These are phyloP conservation scores for Solanum dulcamara DNA, from an alignment of 257 asterid genomes.

Conservation along the genomic window DNA sequence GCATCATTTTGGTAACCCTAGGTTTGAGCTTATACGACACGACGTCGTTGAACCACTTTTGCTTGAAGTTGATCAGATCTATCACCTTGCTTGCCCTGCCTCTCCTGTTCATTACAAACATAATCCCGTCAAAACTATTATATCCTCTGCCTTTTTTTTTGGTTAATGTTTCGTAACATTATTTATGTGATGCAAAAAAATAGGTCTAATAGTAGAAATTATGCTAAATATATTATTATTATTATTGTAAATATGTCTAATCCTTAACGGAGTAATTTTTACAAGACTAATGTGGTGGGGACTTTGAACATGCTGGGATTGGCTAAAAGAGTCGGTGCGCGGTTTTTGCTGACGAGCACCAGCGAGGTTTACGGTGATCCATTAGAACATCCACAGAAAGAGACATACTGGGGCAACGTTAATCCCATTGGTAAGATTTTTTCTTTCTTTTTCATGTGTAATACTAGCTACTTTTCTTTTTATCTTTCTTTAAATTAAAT, in stretches of 20 bases:
- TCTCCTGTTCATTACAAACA: slow-evolving; percentile 97
- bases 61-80: slow-evolving; percentile 96
- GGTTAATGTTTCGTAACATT: background rate
- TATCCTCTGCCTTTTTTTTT: slow-evolving; percentile 69
- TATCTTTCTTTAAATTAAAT: too few species aligned
- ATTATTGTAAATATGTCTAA: too few species aligned
- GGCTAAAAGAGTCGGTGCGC: slow-evolving; percentile 97
- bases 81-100: slow-evolving; percentile 97
- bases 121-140: slow-evolving; percentile 92
- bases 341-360: slow-evolving; percentile 96
- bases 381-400: slow-evolving; percentile 82
- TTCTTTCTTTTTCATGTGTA: too few species aligned
- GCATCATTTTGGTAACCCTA: slow-evolving; percentile 79
- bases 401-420: slow-evolving; percentile 98
- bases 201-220: background rate
- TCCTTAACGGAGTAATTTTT: slow-evolving; percentile 2
- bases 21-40: slow-evolving; percentile 89
- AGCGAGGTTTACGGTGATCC: slow-evolving; percentile 99
- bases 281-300: slow-evolving; percentile 99
- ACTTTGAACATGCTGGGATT: slow-evolving; percentile 97
- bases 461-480: too few species aligned
- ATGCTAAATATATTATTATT: too few species aligned
- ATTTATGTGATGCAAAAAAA: background rate
- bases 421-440: slow-evolving; percentile 68
- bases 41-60: slow-evolving; percentile 95